phyloP scores from a whole-genome alignment of 2,329 filamentous ascomycete genomes.

The Aschersonia sp. region DNA sequence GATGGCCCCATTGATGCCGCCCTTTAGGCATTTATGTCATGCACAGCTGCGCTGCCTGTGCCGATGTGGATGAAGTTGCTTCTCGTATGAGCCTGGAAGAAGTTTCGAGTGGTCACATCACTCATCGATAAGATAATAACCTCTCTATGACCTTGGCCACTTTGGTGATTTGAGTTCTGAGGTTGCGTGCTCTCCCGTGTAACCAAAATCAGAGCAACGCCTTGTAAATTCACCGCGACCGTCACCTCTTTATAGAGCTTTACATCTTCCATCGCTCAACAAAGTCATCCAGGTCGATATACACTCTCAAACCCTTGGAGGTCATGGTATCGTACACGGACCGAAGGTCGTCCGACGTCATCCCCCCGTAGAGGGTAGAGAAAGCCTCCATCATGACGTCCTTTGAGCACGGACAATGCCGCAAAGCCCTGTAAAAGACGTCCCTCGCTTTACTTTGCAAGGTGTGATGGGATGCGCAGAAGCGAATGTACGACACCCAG shows the following conservation, averaged over 20 bases:
- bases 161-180: too few relatives aligned
- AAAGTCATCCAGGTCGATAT: conserved; percentile 37
- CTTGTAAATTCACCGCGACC: too few relatives aligned
- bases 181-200: too few relatives aligned
- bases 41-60: too few relatives aligned
- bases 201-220: too few relatives aligned
- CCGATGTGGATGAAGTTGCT: too few relatives aligned
- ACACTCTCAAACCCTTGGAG: conserved; percentile 33
- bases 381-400: conserved; percentile 37
- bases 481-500: conserved; percentile 36
- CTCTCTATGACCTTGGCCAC: too few relatives aligned
- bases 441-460: conserved; percentile 27
- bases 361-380: conserved; percentile 22
- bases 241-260: conserved; percentile 1
- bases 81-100: too few relatives aligned
- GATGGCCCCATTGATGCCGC: too few relatives aligned
- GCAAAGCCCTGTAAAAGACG: conserved; percentile 31
- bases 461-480: conserved; percentile 24
- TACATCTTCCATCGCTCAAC: conserved; percentile 17
- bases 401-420: conserved; percentile 35
- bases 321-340: conserved; percentile 32
- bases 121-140: too few relatives aligned
- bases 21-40: too few relatives aligned
- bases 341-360: conserved; percentile 33
- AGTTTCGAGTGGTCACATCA: too few relatives aligned